Conservation (phyloP, 805 yeast genomes). For the Ogataea saltuana region DNA sequence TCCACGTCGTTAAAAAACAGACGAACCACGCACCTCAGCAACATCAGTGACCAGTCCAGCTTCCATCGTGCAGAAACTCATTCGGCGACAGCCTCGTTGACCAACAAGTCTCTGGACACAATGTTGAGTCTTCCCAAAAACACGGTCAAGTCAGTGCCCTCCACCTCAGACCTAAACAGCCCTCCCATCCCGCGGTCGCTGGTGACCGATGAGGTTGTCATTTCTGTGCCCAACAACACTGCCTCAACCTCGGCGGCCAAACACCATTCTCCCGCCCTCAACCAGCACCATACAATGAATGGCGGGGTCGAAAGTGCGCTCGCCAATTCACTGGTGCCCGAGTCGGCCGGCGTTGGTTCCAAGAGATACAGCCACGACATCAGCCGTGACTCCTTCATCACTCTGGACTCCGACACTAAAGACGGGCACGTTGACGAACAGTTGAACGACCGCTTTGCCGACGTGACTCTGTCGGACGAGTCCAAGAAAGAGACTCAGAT, state of each 20-base stretch:
- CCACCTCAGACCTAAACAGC: neutral
- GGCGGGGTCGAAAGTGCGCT: no score
- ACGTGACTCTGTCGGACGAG: conserved; percentile 24
- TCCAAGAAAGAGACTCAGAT: conserved; percentile 29
- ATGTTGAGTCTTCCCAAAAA: conserved; percentile 25
- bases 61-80: conserved; percentile 13
- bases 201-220: conserved; percentile 1
- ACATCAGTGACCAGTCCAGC: conserved; percentile 22
- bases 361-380: conserved; percentile 8
- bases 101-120: conserved; percentile 27
- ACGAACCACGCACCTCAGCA: conserved; percentile 20
- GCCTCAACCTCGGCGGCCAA: no score
- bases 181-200: conserved; percentile 6
- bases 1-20: conserved; percentile 14
- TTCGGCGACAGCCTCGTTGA: conserved; percentile 19
- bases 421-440: conserved; percentile 21
- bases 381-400: conserved; percentile 20
- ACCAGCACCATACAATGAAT: no score
- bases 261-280: no score
- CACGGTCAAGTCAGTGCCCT: conserved; percentile 1
- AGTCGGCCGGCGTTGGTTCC: conserved; percentile 2
- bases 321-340: no score
- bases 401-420: conserved; percentile 18
- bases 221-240: conserved; percentile 3
- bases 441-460: conserved; percentile 26